Evolutionary conservation across 768 basidiomycete species (phyloP), one percentile per base, ranked within the genome.

Genomic region (Pisolithus albus): DNA sequence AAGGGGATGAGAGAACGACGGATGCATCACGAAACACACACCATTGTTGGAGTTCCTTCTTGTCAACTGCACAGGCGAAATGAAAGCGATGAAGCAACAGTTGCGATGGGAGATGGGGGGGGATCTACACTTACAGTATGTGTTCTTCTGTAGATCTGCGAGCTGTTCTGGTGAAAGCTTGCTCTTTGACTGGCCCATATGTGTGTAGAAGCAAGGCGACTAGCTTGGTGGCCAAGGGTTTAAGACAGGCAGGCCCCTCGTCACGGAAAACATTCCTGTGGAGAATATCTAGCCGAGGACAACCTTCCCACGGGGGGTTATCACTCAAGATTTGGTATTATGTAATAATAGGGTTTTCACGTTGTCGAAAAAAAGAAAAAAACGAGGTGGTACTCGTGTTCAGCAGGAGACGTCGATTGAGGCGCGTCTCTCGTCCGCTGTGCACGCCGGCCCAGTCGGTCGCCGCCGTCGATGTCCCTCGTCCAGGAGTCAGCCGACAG

Each of bases 21-120:
- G 10, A 49, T 19, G 51, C n/a, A 23, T 38, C 52, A 34, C 52
- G 46, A 48, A 40, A 50, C 28, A 42, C 28, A 42, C 21, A 90
- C 92, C 93, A 95, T 76, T 92, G 92, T 71, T 96, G 92, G 41
- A 95, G 84, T 70, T 96, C 92, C 65, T 89, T 85, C 83, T 94
- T 95, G 76, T 94, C 91, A 68, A 94, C 92, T 94, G 69, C 3
- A 50, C 37, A 30, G 42, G 18, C 24, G 50, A 49, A 42, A 55
- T 60, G 56, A 32, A 42, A n/a, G 50, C 50, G 41, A 54, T 60
- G 55, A 61, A 59, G 51, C 23, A 45, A 51, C 44, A 47, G 41
- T 26, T 32, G 50, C 41, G 52, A 40, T 30, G 49, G 43, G 36
- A 30, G 28, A 73, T 26, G 10, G 51, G 37, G 26, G 5, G 30